A percentile compares a stretch with the other conserved stretches of the same genome.
phyloP scores from a whole-genome alignment of 1,139 yeast genomes.

The Debaryomyces coudertii region DNA sequence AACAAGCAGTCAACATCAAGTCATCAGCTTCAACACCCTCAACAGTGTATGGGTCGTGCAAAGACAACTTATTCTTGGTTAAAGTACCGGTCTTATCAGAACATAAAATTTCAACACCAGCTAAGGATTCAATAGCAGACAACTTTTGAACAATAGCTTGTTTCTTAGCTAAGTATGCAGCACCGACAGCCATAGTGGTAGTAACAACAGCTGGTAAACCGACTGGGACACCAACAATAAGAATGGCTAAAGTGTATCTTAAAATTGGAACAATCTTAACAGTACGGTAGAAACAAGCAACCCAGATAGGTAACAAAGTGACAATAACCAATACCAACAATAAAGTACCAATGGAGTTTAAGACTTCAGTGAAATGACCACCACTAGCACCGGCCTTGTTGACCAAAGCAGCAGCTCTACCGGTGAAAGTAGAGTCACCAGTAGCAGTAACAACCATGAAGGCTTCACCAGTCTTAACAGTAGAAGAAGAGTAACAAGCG shows the following conservation, averaged over 20 bases:
- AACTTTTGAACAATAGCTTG: conserved; percentile 98
- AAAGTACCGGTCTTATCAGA: conserved; percentile 99
- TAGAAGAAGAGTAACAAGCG: conserved; percentile 87
- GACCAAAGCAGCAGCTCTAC: conserved; percentile 96
- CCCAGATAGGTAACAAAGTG: conserved; percentile 89
- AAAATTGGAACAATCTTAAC: conserved; percentile 85
- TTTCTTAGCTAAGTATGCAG: conserved; percentile 98
- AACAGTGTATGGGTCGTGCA: conserved; percentile 98
- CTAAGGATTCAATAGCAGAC: conserved; percentile 97
- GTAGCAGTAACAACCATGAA: conserved; percentile 95
- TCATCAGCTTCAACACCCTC: conserved; percentile 98
- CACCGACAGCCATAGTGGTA: conserved; percentile 99
- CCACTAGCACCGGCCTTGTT: conserved; percentile 92
- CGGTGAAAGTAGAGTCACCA: conserved; percentile 91
- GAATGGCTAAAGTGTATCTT: conserved; percentile 93
- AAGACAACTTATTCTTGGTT: conserved; percentile 95
- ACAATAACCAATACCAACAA: conserved; percentile 86
- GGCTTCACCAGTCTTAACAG: conserved; percentile 97
- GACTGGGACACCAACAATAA: conserved; percentile 99
- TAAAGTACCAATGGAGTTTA: conserved; percentile 96
- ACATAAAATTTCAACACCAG: conserved; percentile 99
- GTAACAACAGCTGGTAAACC: conserved; percentile 99
- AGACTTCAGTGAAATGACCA: conserved; percentile 97
- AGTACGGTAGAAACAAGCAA: conserved; percentile 94
- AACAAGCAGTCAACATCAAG: conserved; percentile 96